Conservation (phyloP, 208 protist species). For the Leishmania tarentolae region DNA sequence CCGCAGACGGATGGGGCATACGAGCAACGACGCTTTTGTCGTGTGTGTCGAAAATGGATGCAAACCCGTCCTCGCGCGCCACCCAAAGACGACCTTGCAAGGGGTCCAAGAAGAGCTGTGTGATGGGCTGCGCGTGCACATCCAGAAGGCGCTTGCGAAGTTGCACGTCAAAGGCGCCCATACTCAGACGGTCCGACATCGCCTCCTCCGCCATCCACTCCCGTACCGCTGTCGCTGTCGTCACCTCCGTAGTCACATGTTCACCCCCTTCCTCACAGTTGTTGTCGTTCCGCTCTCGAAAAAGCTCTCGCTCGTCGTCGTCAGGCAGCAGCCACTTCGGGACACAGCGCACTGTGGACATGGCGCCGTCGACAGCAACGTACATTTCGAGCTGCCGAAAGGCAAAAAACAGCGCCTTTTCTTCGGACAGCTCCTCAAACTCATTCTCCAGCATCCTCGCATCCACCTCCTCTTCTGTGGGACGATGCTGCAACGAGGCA, state of each 20-base stretch:
- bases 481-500: slow-evolving; percentile 72
- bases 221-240: slow-evolving; percentile 4
- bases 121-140: slow-evolving; percentile 76
- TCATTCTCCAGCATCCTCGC: slow-evolving; percentile 71
- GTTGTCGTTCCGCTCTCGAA: slow-evolving; percentile 23
- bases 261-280: not conserved
- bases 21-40: slow-evolving; percentile 67
- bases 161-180: slow-evolving; percentile 51
- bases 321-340: slow-evolving; percentile 55
- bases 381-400: slow-evolving; percentile 79
- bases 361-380: slow-evolving; percentile 65
- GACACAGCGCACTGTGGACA: slow-evolving; percentile 66
- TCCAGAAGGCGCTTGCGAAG: slow-evolving; percentile 64
- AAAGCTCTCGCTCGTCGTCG: slow-evolving; percentile 50
- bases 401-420: slow-evolving; percentile 80
- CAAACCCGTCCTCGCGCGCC: slow-evolving; percentile 73
- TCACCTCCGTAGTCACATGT: not conserved
- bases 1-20: slow-evolving; percentile 69
- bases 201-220: slow-evolving; percentile 28
- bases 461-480: slow-evolving; percentile 63
- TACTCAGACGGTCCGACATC: slow-evolving; percentile 27
- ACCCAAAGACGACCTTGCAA: slow-evolving; percentile 61
- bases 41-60: slow-evolving; percentile 73
- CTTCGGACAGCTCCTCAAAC: slow-evolving; percentile 74
- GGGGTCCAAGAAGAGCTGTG: slow-evolving; percentile 67